Conservation (phyloP, 177 flowering plant species). For the Vitis hybrid region DNA sequence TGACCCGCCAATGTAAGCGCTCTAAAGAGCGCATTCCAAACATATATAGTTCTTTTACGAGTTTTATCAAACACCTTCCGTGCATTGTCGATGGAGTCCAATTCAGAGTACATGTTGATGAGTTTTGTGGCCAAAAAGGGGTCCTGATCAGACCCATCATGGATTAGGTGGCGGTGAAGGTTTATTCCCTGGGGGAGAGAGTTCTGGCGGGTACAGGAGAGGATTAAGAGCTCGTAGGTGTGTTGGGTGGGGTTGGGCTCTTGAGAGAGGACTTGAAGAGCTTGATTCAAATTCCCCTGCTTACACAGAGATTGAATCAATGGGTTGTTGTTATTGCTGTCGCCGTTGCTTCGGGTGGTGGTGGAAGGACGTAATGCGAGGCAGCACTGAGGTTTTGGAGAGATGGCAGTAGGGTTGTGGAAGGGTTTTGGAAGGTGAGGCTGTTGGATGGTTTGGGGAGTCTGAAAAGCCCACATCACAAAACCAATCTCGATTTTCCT, state of each 20-base stretch:
- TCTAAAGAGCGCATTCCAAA: slow-evolving; percentile 69
- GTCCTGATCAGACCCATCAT: slow-evolving; percentile 62
- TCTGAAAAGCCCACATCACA: slow-evolving; percentile 42
- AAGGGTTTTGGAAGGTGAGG: slow-evolving; percentile 17
- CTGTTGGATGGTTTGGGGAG: slow-evolving; percentile 31
- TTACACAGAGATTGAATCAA: slow-evolving; percentile 57
- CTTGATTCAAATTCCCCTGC: slow-evolving; percentile 54
- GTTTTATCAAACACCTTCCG: slow-evolving; percentile 70
- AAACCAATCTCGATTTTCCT: not conserved
- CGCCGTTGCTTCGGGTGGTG: slow-evolving; percentile 9
- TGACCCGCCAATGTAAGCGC: slow-evolving; percentile 58
- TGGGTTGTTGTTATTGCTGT: slow-evolving; percentile 35
- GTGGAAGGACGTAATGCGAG: slow-evolving; percentile 18
- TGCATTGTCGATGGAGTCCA: slow-evolving; percentile 47
- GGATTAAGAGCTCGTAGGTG: slow-evolving; percentile 68
- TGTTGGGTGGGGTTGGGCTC: slow-evolving; percentile 66
- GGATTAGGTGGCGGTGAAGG: slow-evolving; percentile 48
- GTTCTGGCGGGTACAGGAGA: slow-evolving; percentile 37
- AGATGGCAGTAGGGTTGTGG: slow-evolving; percentile 8
- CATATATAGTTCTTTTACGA: slow-evolving; percentile 48
- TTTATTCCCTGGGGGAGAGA: slow-evolving; percentile 41
- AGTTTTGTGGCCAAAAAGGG: slow-evolving; percentile 80
- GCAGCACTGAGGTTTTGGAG: slow-evolving; percentile 24
- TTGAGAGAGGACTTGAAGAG: slow-evolving; percentile 50
- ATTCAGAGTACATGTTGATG: slow-evolving; percentile 50